Evolutionary conservation across 768 basidiomycete genomes (phyloP), one percentile per base, ranked within the genome.

Genomic region (Macrolepiota fuliginosa): DNA sequence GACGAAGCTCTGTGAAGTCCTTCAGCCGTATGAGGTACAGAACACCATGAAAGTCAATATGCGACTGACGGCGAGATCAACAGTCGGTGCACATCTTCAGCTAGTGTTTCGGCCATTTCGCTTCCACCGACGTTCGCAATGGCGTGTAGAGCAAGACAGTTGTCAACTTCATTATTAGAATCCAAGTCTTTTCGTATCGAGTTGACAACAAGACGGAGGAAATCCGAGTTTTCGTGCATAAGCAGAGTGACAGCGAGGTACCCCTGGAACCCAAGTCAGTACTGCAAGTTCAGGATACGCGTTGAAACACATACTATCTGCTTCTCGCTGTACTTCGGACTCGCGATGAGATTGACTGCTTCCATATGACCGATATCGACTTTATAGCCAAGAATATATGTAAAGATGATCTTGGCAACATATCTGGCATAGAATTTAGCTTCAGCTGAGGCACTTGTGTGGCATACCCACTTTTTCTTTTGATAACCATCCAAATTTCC

Each of bases 301-400:
- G 59, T 40, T 32, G 22, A 52, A 64, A 57, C 27, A 74, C 92
- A 66, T 71, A 97, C 96, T 64, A 99, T 98, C 74, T 99, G 97
- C 76, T 99, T 99, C 79, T 99, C 97, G 69, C 91, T 94, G 72
- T 99, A 99, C 69, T 98, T 98, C 35, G 85, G 75, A 69, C 92
- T 94, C 27, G 96, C 92, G 66, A 99, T 98, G 65, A 99, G 83
- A 73, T 99, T 98, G 66, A 98, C 94, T 25, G 97, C 96, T 71
- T 98, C 96, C 96, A 98, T 97, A 74, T 98, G 97, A 15, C 97
- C 97, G 22, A 98, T 86, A 72, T 99, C 97, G 67, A 98, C 95
- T 76, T 97, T 96, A 80, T 99, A 99, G 46, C 97, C 97, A 62
- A 99, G 80, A 68, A 99, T 99, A 70, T 98, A 98, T 5, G 97